phyloP scores from a whole-genome alignment of 345 rosid genomes.

The Eucalyptus dawsonii region DNA sequence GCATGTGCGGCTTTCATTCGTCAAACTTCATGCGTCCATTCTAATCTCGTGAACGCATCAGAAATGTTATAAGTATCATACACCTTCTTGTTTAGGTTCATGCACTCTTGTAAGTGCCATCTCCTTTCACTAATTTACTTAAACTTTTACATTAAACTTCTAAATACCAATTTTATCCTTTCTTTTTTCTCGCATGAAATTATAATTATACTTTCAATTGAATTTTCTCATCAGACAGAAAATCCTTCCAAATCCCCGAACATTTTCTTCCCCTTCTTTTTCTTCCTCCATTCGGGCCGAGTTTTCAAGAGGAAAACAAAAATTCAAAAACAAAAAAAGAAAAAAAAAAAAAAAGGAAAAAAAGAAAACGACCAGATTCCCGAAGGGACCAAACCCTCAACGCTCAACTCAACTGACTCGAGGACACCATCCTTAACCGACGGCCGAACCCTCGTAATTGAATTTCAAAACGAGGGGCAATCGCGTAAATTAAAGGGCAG shows the following conservation, averaged over 20 bases:
- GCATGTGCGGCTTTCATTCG: fast-evolving
- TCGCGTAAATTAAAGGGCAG: neutral
- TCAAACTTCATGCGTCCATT: fast-evolving
- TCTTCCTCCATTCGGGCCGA: neutral
- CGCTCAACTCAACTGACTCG: neutral
- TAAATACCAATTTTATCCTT: neutral
- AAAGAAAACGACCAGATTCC: neutral
- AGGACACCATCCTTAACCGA: neutral
- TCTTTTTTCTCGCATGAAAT: neutral
- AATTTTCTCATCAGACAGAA: neutral
- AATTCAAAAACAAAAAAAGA: fast-evolving
- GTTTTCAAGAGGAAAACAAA: neutral
- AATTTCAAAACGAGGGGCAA: neutral
- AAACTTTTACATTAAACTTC: neutral
- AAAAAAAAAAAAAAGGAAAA: fast-evolving
- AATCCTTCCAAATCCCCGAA: neutral
- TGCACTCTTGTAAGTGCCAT: fast-evolving
- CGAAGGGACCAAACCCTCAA: neutral
- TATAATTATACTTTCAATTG: neutral
- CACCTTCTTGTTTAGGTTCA: neutral
- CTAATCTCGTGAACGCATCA: neutral
- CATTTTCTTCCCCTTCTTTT: neutral
- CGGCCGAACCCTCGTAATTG: neutral
- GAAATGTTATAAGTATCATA: fast-evolving
- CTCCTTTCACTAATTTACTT: fast-evolving